Base-by-base conservation (phyloP, 768 basidiomycete genomes). In the Auricularia sp. region DNA sequence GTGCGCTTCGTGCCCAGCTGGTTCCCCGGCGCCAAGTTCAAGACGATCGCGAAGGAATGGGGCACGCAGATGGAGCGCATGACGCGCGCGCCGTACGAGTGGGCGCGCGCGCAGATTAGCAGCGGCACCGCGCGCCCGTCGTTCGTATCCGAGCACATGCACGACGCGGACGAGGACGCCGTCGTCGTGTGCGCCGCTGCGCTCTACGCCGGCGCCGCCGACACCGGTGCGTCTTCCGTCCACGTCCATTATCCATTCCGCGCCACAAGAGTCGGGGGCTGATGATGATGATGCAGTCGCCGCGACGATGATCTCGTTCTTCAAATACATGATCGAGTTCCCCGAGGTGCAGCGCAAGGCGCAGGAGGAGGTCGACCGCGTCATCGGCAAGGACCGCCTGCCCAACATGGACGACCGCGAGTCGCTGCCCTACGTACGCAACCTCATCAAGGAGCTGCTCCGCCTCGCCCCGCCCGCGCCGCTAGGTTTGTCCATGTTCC, bases 21-120 rank as follows among this genome's bases (percentile, higher is more conserved):
- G 79, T 73, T 81, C 62, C 79, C 80, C 23, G 76, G 79, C 3
- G 77, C 75, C 44, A 71, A 68, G 1, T 81, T 79, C 72, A 79
- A 81, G 66, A 70, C 70, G 16, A 34, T 64, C 7, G 76, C 73
- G 0, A 62, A 62, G 12, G 61, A 65, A 18, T 70, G 64, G 29
- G 69, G 67, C 16, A 39, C 64, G 16, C 61, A 67, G 4, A 51
- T 77, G 35, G 66, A 66, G 33, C 63, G 51, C 0, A 67, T 75
- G 3, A 72, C 73, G 16, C 33, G 62, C 0, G 64, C 70, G 4
- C 76, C 78, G 2, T 72, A 72, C 65, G 61, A 67, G 2, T 77
- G 75, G 75, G 73, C 75, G 1, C 72, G 74, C 62, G 60, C 66
- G 18, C 67, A 74, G 61, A 75, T 78, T 23, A 75, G 74, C 21